Conservation (phyloP, 1,284 basidiomycete species). For the Boletus holoroseus region DNA sequence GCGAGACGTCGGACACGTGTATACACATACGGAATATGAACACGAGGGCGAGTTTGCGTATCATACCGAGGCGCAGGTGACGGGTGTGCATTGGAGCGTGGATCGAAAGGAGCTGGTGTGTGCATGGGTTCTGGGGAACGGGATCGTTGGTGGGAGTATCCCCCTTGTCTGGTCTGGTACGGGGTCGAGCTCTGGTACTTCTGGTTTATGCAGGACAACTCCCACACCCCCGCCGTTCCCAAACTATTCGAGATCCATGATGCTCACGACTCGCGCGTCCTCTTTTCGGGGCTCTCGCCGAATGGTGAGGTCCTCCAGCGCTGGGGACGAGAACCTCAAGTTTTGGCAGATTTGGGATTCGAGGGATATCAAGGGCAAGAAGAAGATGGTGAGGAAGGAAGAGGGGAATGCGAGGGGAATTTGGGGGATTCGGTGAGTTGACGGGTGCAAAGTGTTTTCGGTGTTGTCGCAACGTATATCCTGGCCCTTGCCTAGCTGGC, state of each 20-base stretch:
- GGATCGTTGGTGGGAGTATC: conserved; percentile 66
- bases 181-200: background rate
- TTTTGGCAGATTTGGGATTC: conserved; percentile 82
- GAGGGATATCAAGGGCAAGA: conserved; percentile 42
- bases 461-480: background rate
- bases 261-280: conserved; percentile 84
- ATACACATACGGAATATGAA: conserved; percentile 93
- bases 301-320: conserved; percentile 87
- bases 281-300: conserved; percentile 79
- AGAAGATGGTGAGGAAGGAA: conserved; percentile 38
- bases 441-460: background rate
- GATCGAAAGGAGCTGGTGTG: conserved; percentile 90
- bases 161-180: conserved; percentile 36
- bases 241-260: conserved; percentile 81
- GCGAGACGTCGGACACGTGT: conserved; percentile 90
- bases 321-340: conserved; percentile 91
- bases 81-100: conserved; percentile 84
- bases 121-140: conserved; percentile 85
- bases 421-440: conserved; percentile 32
- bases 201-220: conserved; percentile 17
- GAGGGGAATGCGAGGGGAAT: conserved; percentile 33
- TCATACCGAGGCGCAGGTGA: conserved; percentile 85
- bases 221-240: conserved; percentile 17
- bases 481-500: no score
- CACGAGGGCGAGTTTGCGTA: conserved; percentile 81